phyloP scores from a whole-genome alignment of 2,329 filamentous ascomycete species.

The Talaromyces sp. region DNA sequence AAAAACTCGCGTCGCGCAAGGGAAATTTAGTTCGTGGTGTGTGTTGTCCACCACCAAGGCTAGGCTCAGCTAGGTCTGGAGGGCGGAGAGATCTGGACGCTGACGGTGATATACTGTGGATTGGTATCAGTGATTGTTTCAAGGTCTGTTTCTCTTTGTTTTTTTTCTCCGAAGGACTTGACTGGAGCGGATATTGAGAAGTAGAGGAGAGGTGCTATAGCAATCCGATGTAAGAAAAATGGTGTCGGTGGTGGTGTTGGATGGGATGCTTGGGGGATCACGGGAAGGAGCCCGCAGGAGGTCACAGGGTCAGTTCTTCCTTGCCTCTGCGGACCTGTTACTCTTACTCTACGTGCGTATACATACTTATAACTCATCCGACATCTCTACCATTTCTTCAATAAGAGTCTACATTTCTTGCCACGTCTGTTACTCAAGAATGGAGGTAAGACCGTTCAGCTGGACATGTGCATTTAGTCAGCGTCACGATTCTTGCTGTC shows the following conservation, averaged over 20 bases:
- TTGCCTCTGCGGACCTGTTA: background rate
- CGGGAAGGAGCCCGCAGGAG: constrained; percentile 9
- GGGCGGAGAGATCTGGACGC: background rate
- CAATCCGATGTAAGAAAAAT: background rate
- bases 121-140: background rate
- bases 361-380: background rate
- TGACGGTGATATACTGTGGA: background rate
- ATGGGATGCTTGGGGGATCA: constrained; percentile 6
- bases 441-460: background rate
- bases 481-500: background rate
- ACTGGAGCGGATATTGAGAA: background rate
- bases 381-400: background rate
- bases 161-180: constrained; percentile 2
- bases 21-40: background rate
- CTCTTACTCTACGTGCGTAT: background rate
- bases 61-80: background rate
- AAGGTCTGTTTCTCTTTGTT: background rate
- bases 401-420: background rate
- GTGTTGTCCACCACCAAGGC: constrained; percentile 7
- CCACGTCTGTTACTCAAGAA: background rate
- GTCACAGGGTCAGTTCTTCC: constrained; percentile 9
- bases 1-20: constrained; percentile 1
- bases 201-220: background rate
- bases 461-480: constrained; percentile 8
- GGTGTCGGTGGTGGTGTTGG: background rate